Base-by-base conservation (phyloP, 805 yeast species). In the Candida railenensis region DNA sequence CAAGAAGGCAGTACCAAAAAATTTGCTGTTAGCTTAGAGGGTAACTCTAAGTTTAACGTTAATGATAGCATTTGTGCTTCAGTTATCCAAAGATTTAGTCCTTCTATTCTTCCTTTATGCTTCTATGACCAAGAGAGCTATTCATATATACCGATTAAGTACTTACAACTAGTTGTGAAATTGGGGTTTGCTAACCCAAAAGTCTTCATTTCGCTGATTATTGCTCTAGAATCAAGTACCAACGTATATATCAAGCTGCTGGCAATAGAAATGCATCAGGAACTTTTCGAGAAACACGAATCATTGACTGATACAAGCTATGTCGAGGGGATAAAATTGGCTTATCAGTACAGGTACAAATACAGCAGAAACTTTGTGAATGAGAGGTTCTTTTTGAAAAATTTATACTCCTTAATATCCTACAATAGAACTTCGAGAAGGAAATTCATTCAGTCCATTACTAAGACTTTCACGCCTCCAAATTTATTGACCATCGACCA, bases 101-200 rank as follows among this genome's bases (percentile, higher is more conserved):
- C 60, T 3, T 51, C 65, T 2, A 72, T 85, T 3, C 63, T 87
- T 20, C 62, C 67, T 2, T 59, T 81, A 15, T 80, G 89, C 45
- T 50, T 81, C 0, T 53, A 59, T 3, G 74, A 74, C 32, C 76
- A 78, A 25, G 69, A 69, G 2, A 74, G 70, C 2, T 65, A 63
- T 40, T 78, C 88, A 1, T 62, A 68, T 22, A 59, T 73, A 1
- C 83, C 89, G 0, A 73, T 83, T 2, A 67, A 73, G 28, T 80
- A 82, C 49, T 56, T 88, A 37, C 80, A 75, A 45, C 61, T 78
- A 37, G 78, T 85, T 20, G 74, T 85, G 8, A 73, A 73, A 22
- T 71, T 81, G 45, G 96, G 96, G 0, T 85, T 80, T 62, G 85
- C 86, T 0, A 87, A 85, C 56, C 96, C 96, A 1, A 76, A 86